A percentile compares a stretch with the other conserved stretches of the same genome.
These are phyloP conservation scores for Aspergillus steynii DNA, from an alignment of 495 filamentous ascomycete genomes.

Conservation along the genomic window DNA sequence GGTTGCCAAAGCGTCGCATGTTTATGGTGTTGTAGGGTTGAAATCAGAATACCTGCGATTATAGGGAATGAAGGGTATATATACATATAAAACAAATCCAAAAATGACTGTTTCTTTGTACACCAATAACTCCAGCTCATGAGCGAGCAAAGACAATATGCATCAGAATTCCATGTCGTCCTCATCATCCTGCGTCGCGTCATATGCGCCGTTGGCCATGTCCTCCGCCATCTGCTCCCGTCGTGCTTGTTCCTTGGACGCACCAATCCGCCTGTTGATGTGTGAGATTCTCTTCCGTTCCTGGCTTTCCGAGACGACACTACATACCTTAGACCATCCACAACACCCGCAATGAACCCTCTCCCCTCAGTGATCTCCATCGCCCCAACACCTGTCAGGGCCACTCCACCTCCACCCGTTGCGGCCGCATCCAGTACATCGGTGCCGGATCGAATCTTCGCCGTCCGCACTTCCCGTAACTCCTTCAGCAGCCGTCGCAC, in stretches of 20 bases:
- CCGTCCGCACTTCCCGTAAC: conserved; percentile 81
- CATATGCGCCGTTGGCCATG: conserved; percentile 40
- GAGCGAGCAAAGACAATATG: not conserved
- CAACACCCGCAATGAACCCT: conserved; percentile 78
- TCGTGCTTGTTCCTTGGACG: conserved; percentile 49
- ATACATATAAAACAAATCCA: conserved; percentile 37
- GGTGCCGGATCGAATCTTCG: conserved; percentile 80
- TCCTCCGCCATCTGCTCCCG: conserved; percentile 49
- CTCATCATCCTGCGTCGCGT: conserved; percentile 44
- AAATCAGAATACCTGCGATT: conserved; percentile 34
- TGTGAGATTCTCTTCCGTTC: conserved; percentile 5
- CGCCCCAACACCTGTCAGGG: conserved; percentile 80
- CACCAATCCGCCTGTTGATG: conserved; percentile 41
- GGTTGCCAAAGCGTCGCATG: conserved; percentile 37
- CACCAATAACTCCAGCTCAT: conserved; percentile 4
- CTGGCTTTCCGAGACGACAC: not conserved
- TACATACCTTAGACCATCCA: conserved; percentile 75
- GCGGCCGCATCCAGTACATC: conserved; percentile 65
- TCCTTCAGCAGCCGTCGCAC: conserved; percentile 77
- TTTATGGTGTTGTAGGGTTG: conserved; percentile 36
- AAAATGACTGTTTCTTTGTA: conserved; percentile 16
- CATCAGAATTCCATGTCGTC: conserved; percentile 51
- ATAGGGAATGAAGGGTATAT: conserved; percentile 39
- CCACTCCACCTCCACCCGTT: conserved; percentile 63
- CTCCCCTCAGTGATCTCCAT: conserved; percentile 90